Base-by-base conservation (phyloP, 176 grass and related monocot genomes). In the Eragrostis nindensis region DNA sequence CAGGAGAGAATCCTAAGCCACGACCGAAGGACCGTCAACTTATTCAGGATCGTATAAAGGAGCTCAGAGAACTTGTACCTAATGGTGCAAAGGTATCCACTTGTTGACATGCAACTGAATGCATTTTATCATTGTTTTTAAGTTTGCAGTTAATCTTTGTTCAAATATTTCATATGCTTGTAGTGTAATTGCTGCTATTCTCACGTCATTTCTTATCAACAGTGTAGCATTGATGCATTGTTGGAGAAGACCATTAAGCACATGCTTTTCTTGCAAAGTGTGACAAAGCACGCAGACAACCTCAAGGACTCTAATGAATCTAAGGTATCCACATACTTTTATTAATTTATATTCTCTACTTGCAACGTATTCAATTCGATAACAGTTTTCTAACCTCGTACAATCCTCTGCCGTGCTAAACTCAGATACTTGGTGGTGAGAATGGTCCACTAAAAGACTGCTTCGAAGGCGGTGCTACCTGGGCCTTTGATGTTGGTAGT, bases 81-180 rank as follows among this genome's bases (percentile, higher is more conserved):
- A 94, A 92, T 87, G 92, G 92, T 7, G 84, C 89, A 80, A 94
- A 94, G 92, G 92, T 94, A n/a, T n/a, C n/a, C n/a, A n/a, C n/a
- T n/a, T n/a, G n/a, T n/a, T n/a, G n/a, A n/a, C n/a, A n/a, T n/a
- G n/a, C n/a, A n/a, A 62, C 69, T 80, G 48, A 44, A 59, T 69
- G 61, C 25, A 27, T 8, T 36, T 73, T 76, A 50, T 75, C 27
- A 80, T 66, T 85, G 77, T 77, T 75, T 57, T 75, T 57, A 43
- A 64, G 5, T 11, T 24, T 72, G 62, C 26, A 60, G 30, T 61
- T 62, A 48, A 57, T 77, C 26, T 27, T n/a, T 24, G 21, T 76
- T 77, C n/a, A 57, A 17, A 29, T 13, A 61, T 62, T 59, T 68
- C 17, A 67, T 66, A 68, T 12, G 36, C 26, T 26, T 83, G 5